Percentiles rank a stretch among this genome's conserved stretches.
phyloP scores from a whole-genome alignment of 257 asterid species.

The Petunia axillaris region DNA sequence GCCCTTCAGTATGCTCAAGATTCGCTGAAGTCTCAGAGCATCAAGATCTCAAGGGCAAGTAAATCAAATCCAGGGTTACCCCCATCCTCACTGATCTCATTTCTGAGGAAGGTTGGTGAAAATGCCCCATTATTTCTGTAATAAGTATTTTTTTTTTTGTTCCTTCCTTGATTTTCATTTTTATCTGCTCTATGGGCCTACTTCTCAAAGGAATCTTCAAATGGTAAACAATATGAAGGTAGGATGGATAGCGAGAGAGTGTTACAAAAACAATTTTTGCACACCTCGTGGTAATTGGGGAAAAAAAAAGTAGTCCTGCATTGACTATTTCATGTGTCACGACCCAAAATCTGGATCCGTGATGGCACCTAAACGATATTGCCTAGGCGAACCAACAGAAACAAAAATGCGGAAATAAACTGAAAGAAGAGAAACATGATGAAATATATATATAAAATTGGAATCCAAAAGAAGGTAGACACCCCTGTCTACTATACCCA shows the following conservation, averaged over 20 bases:
- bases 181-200: conserved; percentile 15
- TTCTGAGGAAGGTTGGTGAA: conserved; percentile 73
- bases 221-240: conserved; percentile 3
- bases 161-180: conserved; percentile 24
- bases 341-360: too few species aligned
- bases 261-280: neutral
- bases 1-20: conserved; percentile 73
- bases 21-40: conserved; percentile 54
- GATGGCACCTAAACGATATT: too few species aligned
- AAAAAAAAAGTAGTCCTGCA: neutral
- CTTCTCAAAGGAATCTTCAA: neutral
- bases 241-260: neutral
- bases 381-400: too few species aligned
- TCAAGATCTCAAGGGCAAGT: conserved; percentile 68
- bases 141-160: neutral
- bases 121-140: neutral
- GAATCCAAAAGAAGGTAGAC: too few species aligned
- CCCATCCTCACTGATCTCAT: conserved; percentile 92
- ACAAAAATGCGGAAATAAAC: too few species aligned
- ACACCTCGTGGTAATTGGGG: neutral
- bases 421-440: too few species aligned
- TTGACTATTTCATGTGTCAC: conserved; percentile 6
- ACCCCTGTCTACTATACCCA: too few species aligned
- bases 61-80: conserved; percentile 90
- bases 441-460: too few species aligned